phyloP scores from a whole-genome alignment of 1,139 yeast genomes.

The Spathaspora sp. region DNA sequence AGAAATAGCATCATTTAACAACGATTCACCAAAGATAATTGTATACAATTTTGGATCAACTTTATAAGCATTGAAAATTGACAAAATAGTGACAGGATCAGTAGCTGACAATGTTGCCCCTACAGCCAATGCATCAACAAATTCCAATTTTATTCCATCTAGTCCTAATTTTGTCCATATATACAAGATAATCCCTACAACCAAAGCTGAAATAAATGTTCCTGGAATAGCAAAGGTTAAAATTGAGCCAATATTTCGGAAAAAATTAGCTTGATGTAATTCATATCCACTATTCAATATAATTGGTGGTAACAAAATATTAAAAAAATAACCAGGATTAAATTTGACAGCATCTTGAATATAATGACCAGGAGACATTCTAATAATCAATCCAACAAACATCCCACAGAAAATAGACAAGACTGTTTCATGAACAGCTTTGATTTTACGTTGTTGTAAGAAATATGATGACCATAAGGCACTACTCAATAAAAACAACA shows the following conservation, averaged over 20 bases:
- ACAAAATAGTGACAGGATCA: constrained; percentile 95
- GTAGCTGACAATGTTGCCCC: constrained; percentile 98
- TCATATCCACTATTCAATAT: constrained; percentile 96
- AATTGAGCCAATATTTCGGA: constrained; percentile 87
- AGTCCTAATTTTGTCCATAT: constrained; percentile 91
- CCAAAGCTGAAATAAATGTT: constrained; percentile 87
- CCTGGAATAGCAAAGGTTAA: constrained; percentile 97
- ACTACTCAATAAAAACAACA: constrained; percentile 73
- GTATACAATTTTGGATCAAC: constrained; percentile 98
- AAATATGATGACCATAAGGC: constrained; percentile 96
- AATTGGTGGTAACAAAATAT: constrained; percentile 91
- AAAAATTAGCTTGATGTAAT: constrained; percentile 91
- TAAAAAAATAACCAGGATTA: constrained; percentile 92
- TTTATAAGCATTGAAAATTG: constrained; percentile 94
- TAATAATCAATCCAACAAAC: constrained; percentile 88
- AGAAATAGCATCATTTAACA: constrained; percentile 95
- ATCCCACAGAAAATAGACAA: constrained; percentile 94
- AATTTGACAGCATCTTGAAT: constrained; percentile 97
- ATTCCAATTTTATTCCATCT: constrained; percentile 83
- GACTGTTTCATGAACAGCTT: constrained; percentile 96
- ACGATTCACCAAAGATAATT: constrained; percentile 93
- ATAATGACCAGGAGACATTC: constrained; percentile 92
- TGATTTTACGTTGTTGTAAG: constrained; percentile 85
- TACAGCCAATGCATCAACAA: constrained; percentile 93
- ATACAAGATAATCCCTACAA: constrained; percentile 79